Percentiles rank a stretch among this genome's conserved stretches.
Conservation (phyloP, 2,329 filamentous ascomycete genomes). For the Cordyceps fumosorosea region DNA sequence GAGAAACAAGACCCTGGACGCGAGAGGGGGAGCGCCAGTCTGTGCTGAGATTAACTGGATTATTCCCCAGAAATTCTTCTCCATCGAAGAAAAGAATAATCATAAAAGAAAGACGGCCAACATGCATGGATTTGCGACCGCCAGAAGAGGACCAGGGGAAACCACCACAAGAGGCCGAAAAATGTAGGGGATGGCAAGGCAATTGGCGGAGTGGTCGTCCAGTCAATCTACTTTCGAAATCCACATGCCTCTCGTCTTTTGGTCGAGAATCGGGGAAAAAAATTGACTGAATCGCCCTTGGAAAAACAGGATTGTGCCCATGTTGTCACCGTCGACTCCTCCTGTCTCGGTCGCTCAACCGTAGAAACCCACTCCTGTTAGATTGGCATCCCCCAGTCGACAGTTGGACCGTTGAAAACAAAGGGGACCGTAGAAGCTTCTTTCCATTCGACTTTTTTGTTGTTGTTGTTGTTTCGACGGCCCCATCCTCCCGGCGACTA, state of each 20-base stretch:
- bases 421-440: background rate
- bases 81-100: background rate
- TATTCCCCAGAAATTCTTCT: slow-evolving; percentile 4
- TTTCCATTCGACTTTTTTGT: background rate
- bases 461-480: background rate
- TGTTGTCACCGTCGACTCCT: background rate
- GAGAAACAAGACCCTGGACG: background rate
- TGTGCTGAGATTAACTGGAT: background rate
- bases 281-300: background rate
- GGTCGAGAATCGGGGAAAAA: background rate
- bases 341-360: slow-evolving; percentile 2
- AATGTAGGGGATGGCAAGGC: background rate
- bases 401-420: background rate
- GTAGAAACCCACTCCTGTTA: slow-evolving; percentile 3
- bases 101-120: background rate
- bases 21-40: background rate
- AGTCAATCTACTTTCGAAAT: background rate
- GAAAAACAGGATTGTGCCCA: background rate
- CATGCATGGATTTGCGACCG: slow-evolving; percentile 1
- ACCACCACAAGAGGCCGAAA: background rate
- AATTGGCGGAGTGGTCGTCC: too few species aligned
- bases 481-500: background rate
- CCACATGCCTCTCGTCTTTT: background rate
- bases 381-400: background rate
- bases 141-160: background rate